A percentile compares a stretch with the other conserved stretches of the same genome.
Conservation (phyloP, 805 yeast species). For the Candida glaebosa region DNA sequence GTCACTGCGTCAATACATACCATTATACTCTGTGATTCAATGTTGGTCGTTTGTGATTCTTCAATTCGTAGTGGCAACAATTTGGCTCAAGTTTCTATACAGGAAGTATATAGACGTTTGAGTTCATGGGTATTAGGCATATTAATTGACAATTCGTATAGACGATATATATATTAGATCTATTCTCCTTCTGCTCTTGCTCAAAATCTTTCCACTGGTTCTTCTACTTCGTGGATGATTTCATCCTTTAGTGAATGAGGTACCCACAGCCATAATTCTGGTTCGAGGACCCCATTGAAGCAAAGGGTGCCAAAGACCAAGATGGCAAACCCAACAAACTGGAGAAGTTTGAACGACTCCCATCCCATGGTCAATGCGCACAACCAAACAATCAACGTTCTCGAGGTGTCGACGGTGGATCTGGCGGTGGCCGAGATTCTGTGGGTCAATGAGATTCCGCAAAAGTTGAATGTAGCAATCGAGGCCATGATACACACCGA, state of each 20-base stretch:
- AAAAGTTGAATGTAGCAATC: slow-evolving; percentile 67
- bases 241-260: slow-evolving; percentile 30
- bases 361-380: slow-evolving; percentile 69
- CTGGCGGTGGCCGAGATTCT: slow-evolving; percentile 70
- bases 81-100: no score
- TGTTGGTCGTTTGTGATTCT: no score
- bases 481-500: slow-evolving; percentile 68
- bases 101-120: no score
- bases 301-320: slow-evolving; percentile 70
- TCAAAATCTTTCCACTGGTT: slow-evolving; percentile 27
- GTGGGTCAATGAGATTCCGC: slow-evolving; percentile 68
- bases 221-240: slow-evolving; percentile 27
- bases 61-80: no score
- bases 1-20: no score
- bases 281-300: slow-evolving; percentile 65
- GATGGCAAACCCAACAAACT: slow-evolving; percentile 58
- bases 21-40: not conserved
- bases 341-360: slow-evolving; percentile 65
- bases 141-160: no score
- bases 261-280: slow-evolving; percentile 44
- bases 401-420: slow-evolving; percentile 73
- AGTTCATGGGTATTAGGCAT: no score
- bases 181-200: no score
- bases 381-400: slow-evolving; percentile 74
- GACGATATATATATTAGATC: no score